These are phyloP conservation scores for Leucogyrophana mollusca DNA, from an alignment of 768 basidiomycete genomes.

Conservation along the genomic window DNA sequence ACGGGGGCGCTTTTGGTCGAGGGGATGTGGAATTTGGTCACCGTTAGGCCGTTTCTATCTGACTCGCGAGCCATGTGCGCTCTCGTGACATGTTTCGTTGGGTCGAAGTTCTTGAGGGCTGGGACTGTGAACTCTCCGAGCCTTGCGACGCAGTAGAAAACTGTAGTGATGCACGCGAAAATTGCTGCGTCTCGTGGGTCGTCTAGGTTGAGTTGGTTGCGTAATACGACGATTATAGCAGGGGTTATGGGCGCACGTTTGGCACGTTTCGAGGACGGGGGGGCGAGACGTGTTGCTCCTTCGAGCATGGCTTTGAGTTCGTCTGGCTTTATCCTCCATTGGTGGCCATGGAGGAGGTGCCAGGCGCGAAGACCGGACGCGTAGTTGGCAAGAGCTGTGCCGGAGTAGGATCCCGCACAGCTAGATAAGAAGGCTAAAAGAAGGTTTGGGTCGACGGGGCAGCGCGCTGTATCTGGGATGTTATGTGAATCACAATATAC, in stretches of 20 bases:
- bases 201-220: conserved; percentile 19
- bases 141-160: conserved; percentile 33
- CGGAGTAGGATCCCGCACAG: conserved; percentile 32
- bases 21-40: conserved; percentile 11
- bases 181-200: conserved; percentile 33
- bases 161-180: conserved; percentile 34
- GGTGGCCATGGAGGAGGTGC: conserved; percentile 42
- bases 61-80: conserved; percentile 21
- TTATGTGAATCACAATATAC: conserved; percentile 34
- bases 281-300: neutral
- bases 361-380: conserved; percentile 39
- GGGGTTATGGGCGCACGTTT: conserved; percentile 31
- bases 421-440: conserved; percentile 29
- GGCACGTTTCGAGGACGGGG: conserved; percentile 18
- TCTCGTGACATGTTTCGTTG: conserved; percentile 26
- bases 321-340: conserved; percentile 27
- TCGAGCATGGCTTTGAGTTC: conserved; percentile 28
- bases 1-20: neutral
- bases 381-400: conserved; percentile 35
- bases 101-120: conserved; percentile 29
- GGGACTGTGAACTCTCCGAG: conserved; percentile 41
- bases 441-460: conserved; percentile 23
- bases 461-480: conserved; percentile 30
- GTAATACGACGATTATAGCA: neutral
- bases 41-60: conserved; percentile 8